Evolutionary conservation across 2,329 filamentous ascomycete genomes (phyloP).

Genomic region (Neofusicoccum sp.): DNA sequence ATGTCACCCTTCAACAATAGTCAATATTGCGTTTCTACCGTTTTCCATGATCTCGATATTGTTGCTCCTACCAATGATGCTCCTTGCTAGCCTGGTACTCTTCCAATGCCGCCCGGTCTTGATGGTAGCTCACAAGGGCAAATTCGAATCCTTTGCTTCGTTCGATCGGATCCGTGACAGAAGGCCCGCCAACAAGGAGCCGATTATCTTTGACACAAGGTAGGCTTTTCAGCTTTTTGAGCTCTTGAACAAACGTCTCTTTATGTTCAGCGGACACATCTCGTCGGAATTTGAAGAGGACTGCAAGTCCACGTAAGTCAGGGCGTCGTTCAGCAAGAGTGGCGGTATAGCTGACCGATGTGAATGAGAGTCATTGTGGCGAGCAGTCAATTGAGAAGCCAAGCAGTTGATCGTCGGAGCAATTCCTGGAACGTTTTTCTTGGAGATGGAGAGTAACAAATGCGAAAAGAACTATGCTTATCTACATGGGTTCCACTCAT

Average conservation of each 20-base stretch:
- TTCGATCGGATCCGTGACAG: slow-evolving; percentile 52
- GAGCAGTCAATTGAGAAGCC: too few relatives aligned
- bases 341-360: neutral
- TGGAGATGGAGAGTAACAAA: too few relatives aligned
- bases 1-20: slow-evolving; percentile 49
- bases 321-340: neutral
- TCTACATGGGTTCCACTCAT: neutral
- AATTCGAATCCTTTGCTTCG: slow-evolving; percentile 55
- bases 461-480: neutral
- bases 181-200: slow-evolving; percentile 53
- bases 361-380: slow-evolving; percentile 8
- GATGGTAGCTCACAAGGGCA: slow-evolving; percentile 53
- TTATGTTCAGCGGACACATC: slow-evolving; percentile 41
- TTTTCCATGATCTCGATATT: neutral
- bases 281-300: slow-evolving; percentile 26
- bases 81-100: slow-evolving; percentile 55
- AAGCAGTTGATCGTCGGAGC: too few relatives aligned
- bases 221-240: slow-evolving; percentile 51
- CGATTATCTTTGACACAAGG: slow-evolving; percentile 50
- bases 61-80: slow-evolving; percentile 45
- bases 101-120: slow-evolving; percentile 45
- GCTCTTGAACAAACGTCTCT: slow-evolving; percentile 45
- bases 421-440: too few relatives aligned
- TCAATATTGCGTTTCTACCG: neutral
- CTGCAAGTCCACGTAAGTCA: slow-evolving; percentile 1